Evolutionary conservation across 331 rosid species (phyloP), one percentile per base, ranked within the genome.

Genomic region (Acacia pycnantha): DNA sequence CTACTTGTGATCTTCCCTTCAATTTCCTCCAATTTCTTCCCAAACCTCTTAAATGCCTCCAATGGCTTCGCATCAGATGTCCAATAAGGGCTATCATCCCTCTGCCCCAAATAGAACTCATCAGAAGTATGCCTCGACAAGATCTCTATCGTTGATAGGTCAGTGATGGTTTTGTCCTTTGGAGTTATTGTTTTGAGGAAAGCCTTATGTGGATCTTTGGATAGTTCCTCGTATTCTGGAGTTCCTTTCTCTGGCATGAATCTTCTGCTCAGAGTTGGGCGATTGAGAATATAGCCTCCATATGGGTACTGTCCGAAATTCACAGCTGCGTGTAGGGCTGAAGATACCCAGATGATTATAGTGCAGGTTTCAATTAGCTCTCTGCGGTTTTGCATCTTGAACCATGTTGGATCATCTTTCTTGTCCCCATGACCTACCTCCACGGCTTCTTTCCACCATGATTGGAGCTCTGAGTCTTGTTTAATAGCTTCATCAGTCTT

Each of bases 221-320:
- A 54, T 31, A 87, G 78, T 29, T 84, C 89, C n/a, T 77, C 77
- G 11, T 87, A 87, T 35, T 84, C 85, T 0, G 69, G 31, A 6
- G 85, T 87, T 74, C 89, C 87, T 68, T 58, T n/a, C 24, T 87
- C 85, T 0, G 87, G 89, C 21, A 87, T 81, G 26, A 40, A 78
- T 35, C 84, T 83, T 44, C 89, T 78, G 79, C 91, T 91, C 0
- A 73, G 8, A 1, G 90, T 79, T 6, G 95, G 90, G 12, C 91
- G 85, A 72, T 86, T 86, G 8, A 91, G 88, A 2, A 78, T 62
- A 59, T 74, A 89, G 3, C 94, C 92, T 5, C 87, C 88, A 13
- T 85, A 88, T 53, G 88, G 85, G 3, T 86, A 86, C 13, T 86
- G 87, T 50, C 87, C 87, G 7, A 86, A 86, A 47, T 86, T 90